Evolutionary conservation across 169 alveolate genomes (phyloP), one percentile per base, ranked within the genome.

Genomic region (Toxoplasma gondii): DNA sequence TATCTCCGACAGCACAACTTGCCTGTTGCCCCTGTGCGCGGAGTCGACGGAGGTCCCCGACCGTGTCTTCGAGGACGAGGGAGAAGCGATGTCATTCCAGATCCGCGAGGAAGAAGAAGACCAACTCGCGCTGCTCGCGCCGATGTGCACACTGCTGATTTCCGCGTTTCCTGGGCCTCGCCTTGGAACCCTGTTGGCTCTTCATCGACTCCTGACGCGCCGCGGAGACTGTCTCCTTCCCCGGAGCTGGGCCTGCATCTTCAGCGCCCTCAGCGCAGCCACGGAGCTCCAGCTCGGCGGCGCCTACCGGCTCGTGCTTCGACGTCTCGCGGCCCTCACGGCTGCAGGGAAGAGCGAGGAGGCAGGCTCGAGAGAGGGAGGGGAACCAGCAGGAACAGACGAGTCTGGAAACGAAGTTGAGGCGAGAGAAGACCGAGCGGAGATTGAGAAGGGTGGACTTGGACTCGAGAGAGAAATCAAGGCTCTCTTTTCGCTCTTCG

Each of bases 71-170:
- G 58, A 49, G 58, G 58, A 12, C 58, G 58, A 49, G 58, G 58
- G 58, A 49, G 12, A 49, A 4, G 58, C 58, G 12, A 12, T 49
- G 58, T 12, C 22, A 12, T 49, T 12, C 58, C 58, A 49, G 12
- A 49, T 49, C 58, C 58, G 58, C 58, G 90, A 82, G 64, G 90
- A 82, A 43, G 90, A 82, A 39, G 90, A 36, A 36, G 90, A 36
- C n/a, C 90, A 82, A 31, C 17, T 44, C 38, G 53, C 67, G 64
- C 69, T 44, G 41, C 67, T 82, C 17, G 19, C 53, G n/a, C 90
- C 90, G 0, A 64, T 82, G 67, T 82, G 90, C 41, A 4, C 41
- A n/a, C 90, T 82, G 38, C 38, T 44, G 67, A 82, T 31, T 39
- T 2, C 90, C 10, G 43, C 90, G 27, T 43, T 41, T 36, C 90